Conservation (phyloP, 1,284 basidiomycete genomes). For the Mrakiaceae sp. region DNA sequence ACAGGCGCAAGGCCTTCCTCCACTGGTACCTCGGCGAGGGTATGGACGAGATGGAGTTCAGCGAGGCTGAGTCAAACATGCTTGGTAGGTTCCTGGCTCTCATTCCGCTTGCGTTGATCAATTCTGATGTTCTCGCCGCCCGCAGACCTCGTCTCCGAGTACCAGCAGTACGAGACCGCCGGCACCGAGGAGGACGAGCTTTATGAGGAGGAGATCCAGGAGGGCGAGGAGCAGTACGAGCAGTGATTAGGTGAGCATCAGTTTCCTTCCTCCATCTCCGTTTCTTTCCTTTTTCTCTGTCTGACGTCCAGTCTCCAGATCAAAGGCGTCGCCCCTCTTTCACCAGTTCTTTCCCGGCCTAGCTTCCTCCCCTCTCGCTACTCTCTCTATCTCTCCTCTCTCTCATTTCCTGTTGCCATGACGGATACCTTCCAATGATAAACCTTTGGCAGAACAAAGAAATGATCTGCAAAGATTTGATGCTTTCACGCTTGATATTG, state of each 20-base stretch:
- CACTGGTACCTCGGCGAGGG: constrained; percentile 89
- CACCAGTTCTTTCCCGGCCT: no score
- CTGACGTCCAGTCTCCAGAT: no score
- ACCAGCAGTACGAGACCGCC: constrained; percentile 22
- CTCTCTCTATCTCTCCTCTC: no score
- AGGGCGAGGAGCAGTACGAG: constrained; percentile 10
- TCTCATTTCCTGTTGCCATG: no score
- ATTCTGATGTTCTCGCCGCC: background rate
- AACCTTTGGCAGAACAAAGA: no score
- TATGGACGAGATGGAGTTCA: constrained; percentile 72
- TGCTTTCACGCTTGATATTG: no score
- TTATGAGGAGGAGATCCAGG: constrained; percentile 8
- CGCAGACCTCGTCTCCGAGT: constrained; percentile 31
- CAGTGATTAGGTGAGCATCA: background rate
- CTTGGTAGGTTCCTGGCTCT: background rate
- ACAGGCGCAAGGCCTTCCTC: constrained; percentile 58
- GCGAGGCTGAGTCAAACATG: constrained; percentile 30
- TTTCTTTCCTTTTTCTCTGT: no score
- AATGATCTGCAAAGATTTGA: no score
- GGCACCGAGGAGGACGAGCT: constrained; percentile 7
- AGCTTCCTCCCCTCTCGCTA: no score
- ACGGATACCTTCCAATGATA: no score
- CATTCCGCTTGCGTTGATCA: background rate
- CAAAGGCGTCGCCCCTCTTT: no score
- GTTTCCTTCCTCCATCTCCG: background rate